Percentiles rank a stretch among this genome's conserved stretches.
These are phyloP conservation scores for Selenicereus undatus DNA, from an alignment of 148 eudicot species.

Conservation along the genomic window DNA sequence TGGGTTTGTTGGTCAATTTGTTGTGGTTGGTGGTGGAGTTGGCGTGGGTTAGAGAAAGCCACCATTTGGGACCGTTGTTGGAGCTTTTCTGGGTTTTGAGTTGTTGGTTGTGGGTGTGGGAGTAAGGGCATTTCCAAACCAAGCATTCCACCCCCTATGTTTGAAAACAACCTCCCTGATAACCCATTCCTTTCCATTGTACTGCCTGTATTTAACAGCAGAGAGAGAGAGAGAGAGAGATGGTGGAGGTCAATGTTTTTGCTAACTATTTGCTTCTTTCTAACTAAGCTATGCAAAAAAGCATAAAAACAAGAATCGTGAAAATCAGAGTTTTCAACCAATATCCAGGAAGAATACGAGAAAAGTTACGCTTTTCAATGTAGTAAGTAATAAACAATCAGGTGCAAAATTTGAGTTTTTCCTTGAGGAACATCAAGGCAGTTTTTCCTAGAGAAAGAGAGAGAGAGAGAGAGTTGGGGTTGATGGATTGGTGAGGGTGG, in stretches of 20 bases:
- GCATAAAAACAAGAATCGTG: background rate
- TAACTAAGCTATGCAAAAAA: background rate
- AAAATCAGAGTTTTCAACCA: background rate
- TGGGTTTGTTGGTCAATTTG: constrained; percentile 35
- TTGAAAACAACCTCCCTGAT: constrained; percentile 45
- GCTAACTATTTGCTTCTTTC: background rate
- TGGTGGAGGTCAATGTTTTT: background rate
- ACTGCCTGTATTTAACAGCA: background rate
- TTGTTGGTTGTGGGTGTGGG: constrained; percentile 24
- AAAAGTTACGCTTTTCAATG: constrained; percentile 2
- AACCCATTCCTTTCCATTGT: constrained; percentile 48
- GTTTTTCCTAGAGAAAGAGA: background rate
- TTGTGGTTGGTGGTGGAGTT: constrained; percentile 34
- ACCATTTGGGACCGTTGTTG: constrained; percentile 34
- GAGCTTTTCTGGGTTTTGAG: constrained; percentile 36
- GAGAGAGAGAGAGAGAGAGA: background rate
- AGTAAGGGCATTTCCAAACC: constrained; percentile 60
- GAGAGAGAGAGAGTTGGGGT: constrained; percentile 1
- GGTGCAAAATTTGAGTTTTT: background rate
- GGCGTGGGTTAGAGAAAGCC: constrained; percentile 28
- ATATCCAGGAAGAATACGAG: background rate
- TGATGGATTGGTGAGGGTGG: background rate
- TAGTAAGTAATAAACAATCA: background rate
- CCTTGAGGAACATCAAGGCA: background rate
- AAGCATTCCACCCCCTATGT: constrained; percentile 40